Evolutionary conservation across 352 stramenopile species (phyloP), one percentile per base, ranked within the genome.

Genomic region (Pythium coloratum): DNA sequence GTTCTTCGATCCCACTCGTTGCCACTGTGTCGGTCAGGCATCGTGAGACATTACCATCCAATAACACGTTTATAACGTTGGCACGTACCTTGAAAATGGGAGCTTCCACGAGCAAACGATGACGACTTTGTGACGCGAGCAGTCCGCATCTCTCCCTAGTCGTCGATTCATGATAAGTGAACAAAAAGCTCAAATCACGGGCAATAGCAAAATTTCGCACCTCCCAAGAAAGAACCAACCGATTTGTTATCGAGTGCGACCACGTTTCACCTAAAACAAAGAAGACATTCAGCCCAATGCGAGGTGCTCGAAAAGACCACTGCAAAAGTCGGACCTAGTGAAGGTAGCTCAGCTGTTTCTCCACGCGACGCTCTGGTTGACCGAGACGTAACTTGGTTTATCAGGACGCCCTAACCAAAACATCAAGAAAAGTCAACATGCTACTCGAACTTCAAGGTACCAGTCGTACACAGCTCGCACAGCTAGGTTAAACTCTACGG

Each of bases 301-400:
- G 20, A 24, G 20, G 20, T 24, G 20, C 20, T 24, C 20, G 20
- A 24, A 24, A 0, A 24, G 20, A 0, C 20, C 20, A 0, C 20
- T 24, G 0, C 20, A 24, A 24, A 24, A 24, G 10, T 30, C 60
- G 28, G 42, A 80, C 74, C 75, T 8, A 82, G 64, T 42, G 73
- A 69, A 55, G 68, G 80, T 13, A 72, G n/a, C 42, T 73, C 70
- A 6, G 30, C 14, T 49, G 53, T 55, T 1, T 46, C 46, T 28
- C 59, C 67, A n/a, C 60, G 6, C 38, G 42, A 49, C 44, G 0
- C 66, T 74, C 3, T 26, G 18, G 55, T 46, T 9, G 73, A 72
- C 57, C 82, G 84, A 28, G 78, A 89, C 1, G 88, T 95, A 14
- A 92, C 72, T 53, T 95, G 86, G 33, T 94, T 95, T 18, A 81